Conservation (phyloP, 2,329 filamentous ascomycete genomes). For the Alternaria ventricosa region DNA sequence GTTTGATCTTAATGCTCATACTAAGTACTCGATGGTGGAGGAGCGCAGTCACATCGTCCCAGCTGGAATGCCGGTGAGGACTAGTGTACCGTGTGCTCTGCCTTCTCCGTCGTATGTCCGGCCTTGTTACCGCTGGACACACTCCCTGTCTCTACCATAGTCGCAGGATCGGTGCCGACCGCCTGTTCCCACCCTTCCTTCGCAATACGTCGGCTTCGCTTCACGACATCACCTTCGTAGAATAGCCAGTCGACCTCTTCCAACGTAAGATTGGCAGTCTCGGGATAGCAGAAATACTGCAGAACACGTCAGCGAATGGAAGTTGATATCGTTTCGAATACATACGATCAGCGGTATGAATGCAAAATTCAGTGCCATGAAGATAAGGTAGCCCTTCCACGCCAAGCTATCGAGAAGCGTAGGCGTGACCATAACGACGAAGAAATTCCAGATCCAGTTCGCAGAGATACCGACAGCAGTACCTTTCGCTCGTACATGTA, state of each 20-base stretch:
- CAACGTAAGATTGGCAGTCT: constrained; percentile 44
- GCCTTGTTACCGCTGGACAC: constrained; percentile 14
- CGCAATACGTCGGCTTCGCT: constrained; percentile 25
- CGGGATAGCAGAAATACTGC: constrained; percentile 53
- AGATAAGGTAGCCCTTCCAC: constrained; percentile 62
- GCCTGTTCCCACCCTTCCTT: constrained; percentile 33
- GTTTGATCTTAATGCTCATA: no score
- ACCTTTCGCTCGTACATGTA: constrained; percentile 59
- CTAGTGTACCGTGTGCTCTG: not conserved
- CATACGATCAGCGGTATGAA: constrained; percentile 53
- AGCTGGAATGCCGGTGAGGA: not conserved
- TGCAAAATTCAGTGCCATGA: constrained; percentile 57
- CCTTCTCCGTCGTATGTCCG: not conserved
- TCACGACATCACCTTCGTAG: constrained; percentile 36
- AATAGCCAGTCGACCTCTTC: constrained; percentile 48
- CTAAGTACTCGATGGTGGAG: not conserved
- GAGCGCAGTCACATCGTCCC: not conserved
- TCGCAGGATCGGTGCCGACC: constrained; percentile 15
- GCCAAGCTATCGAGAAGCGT: constrained; percentile 55
- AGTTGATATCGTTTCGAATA: not conserved
- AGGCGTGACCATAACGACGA: constrained; percentile 62
- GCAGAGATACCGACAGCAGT: constrained; percentile 57
- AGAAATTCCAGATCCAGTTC: constrained; percentile 60
- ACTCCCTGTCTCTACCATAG: constrained; percentile 21
- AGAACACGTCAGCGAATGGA: not conserved